These are phyloP conservation scores for Podospora didyma DNA, from an alignment of 495 filamentous ascomycete species.

Conservation along the genomic window DNA sequence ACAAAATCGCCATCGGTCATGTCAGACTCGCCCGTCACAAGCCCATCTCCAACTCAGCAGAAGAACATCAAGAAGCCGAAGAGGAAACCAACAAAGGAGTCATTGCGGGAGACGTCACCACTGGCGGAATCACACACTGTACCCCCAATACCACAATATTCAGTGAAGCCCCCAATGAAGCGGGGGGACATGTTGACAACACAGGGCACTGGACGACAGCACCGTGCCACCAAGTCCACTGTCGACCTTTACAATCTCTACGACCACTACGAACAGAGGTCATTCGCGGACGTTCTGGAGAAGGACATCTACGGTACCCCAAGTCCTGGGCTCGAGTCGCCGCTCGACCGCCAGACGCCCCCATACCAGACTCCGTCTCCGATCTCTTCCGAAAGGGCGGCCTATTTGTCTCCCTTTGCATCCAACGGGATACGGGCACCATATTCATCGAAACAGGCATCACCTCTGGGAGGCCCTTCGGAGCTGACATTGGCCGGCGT, in stretches of 20 bases:
- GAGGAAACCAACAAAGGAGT: slow-evolving; percentile 31
- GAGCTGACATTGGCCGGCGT: slow-evolving; percentile 10
- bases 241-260: slow-evolving; percentile 41
- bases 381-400: slow-evolving; percentile 7
- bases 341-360: slow-evolving; percentile 2
- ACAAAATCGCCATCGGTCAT: slow-evolving; percentile 39
- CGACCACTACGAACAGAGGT: slow-evolving; percentile 50
- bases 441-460: slow-evolving; percentile 13
- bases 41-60: slow-evolving; percentile 23
- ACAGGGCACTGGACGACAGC: background rate
- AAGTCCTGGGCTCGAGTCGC: slow-evolving; percentile 3
- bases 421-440: background rate
- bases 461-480: background rate
- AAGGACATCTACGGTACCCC: slow-evolving; percentile 16
- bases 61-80: slow-evolving; percentile 21
- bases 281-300: slow-evolving; percentile 38
- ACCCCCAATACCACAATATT: slow-evolving; percentile 21
- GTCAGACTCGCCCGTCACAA: slow-evolving; percentile 27
- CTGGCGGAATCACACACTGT: slow-evolving; percentile 5
- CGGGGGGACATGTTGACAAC: slow-evolving; percentile 5
- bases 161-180: slow-evolving; percentile 47
- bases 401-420: slow-evolving; percentile 19
- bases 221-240: slow-evolving; percentile 24
- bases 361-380: slow-evolving; percentile 11
- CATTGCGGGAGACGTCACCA: slow-evolving; percentile 20